These are phyloP conservation scores for Populus davidiana DNA, from an alignment of 345 rosid species.

Conservation along the genomic window DNA sequence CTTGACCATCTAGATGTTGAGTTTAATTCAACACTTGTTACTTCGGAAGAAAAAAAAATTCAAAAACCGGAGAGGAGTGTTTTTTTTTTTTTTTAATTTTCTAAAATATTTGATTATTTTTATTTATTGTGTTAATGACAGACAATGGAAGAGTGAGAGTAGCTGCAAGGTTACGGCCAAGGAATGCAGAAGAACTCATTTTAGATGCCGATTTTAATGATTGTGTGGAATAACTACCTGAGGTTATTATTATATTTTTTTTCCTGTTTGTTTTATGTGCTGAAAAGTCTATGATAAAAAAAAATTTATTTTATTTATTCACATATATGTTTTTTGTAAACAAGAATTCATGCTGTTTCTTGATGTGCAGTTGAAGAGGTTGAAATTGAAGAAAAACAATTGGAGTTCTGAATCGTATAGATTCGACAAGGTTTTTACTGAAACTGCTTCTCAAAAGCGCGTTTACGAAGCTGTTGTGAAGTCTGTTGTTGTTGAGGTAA, in stretches of 20 bases:
- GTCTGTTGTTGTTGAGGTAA: conserved; percentile 81
- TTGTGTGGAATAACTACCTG: conserved; percentile 84
- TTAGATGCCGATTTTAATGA: conserved; percentile 80
- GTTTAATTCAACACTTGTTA: too few species aligned
- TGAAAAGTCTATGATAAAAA: neutral
- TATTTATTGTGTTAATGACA: conserved; percentile 13
- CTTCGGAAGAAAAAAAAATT: too few species aligned
- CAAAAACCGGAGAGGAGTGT: neutral
- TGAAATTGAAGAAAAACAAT: conserved; percentile 79
- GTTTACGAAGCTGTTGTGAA: conserved; percentile 88
- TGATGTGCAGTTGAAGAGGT: conserved; percentile 60
- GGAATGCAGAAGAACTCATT: conserved; percentile 62
- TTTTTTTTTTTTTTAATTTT: neutral
- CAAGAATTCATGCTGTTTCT: neutral
- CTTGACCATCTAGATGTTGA: too few species aligned
- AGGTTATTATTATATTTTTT: conserved; percentile 38
- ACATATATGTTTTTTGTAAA: neutral
- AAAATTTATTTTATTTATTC: neutral
- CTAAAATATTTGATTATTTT: neutral
- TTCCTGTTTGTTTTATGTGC: neutral
- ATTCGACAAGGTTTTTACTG: conserved; percentile 80
- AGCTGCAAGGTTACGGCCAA: conserved; percentile 80
- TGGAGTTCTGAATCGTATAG: conserved; percentile 83
- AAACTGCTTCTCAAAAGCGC: conserved; percentile 83
- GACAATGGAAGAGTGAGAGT: conserved; percentile 91